Base-by-base conservation (phyloP, 1,139 yeast species). In the Nakaseomyces sp. region DNA sequence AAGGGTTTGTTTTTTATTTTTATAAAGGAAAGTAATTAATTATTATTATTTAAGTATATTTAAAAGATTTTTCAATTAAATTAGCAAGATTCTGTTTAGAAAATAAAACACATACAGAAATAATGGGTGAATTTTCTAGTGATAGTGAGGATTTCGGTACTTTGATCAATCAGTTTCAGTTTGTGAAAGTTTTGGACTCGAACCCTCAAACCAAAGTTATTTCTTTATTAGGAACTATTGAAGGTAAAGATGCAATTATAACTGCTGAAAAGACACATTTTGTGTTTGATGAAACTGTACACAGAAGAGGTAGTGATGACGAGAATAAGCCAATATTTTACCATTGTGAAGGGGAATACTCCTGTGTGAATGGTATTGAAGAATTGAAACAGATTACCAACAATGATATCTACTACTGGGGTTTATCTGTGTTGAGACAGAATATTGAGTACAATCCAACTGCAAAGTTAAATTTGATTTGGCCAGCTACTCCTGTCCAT, bases 401-500 rank as follows among this genome's bases (percentile, higher is more conserved):
- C 29, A 91, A 91, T 60, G 96, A 87, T 54, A 79, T 89, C 0
- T 91, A 89, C 57, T 73, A 72, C 50, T 89, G 97, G 97, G 84
- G 86, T 6, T 62, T 75, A 39, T 76, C 77, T 0, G 64, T 73
- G 0, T 53, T 82, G 37, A 55, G 55, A 3, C 85, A 80, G 54
- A 67, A 69, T 41, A 54, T 81, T 20, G 68, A 68, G 0, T 49
- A 52, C 0, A 53, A 55, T 9, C 88, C 95, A 0, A 73, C 79
- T 0, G 81, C 82, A 10, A 89, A 89, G 58, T 58, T 86, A 46
- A 87, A 82, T 54, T 53, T 91, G 47, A 81, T 91, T 19, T 87
- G 77, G 62, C 99, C 99, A 1, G 97, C 98, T 1, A 82, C 96
- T 0, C 81, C 78, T 42, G 76, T 81, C 9, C 98, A 91, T 58